Evolutionary conservation across 345 rosid species (phyloP).

Genomic region (Alliaria petiolata): DNA sequence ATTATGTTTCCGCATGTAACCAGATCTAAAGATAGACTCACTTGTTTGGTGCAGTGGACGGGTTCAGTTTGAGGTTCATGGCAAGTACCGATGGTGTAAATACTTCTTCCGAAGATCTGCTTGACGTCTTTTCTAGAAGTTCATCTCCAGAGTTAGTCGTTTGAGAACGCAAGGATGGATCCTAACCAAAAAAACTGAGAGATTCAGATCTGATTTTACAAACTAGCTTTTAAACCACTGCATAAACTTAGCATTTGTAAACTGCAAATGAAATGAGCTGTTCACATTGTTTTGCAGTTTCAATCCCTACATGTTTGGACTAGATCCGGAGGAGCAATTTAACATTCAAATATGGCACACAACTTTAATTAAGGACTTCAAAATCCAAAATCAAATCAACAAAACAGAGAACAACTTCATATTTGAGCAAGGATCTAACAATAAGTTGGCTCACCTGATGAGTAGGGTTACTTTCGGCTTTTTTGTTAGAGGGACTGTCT

Average conservation of each 20-base stretch:
- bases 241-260: neutral
- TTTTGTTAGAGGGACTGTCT: conserved; percentile 27
- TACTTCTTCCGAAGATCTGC: conserved; percentile 57
- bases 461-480: conserved; percentile 24
- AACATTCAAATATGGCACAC: neutral
- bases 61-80: conserved; percentile 67
- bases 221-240: conserved; percentile 11
- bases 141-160: conserved; percentile 44
- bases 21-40: conserved; percentile 6
- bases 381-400: conserved; percentile 1
- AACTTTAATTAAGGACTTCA: neutral
- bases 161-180: conserved; percentile 49
- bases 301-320: neutral
- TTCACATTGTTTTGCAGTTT: neutral
- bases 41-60: conserved; percentile 52
- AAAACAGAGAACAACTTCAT: neutral
- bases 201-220: neutral
- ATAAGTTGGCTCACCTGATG: conserved; percentile 23
- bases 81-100: conserved; percentile 65
- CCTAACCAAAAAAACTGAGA: conserved; percentile 35
- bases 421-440: neutral
- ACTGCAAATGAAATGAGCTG: neutral
- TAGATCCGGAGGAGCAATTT: neutral
- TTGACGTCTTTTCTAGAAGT: conserved; percentile 41
- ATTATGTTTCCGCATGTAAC: neutral